These are phyloP conservation scores for Verticillium isaacii DNA, from an alignment of 2,329 filamentous ascomycete genomes.

Conservation along the genomic window DNA sequence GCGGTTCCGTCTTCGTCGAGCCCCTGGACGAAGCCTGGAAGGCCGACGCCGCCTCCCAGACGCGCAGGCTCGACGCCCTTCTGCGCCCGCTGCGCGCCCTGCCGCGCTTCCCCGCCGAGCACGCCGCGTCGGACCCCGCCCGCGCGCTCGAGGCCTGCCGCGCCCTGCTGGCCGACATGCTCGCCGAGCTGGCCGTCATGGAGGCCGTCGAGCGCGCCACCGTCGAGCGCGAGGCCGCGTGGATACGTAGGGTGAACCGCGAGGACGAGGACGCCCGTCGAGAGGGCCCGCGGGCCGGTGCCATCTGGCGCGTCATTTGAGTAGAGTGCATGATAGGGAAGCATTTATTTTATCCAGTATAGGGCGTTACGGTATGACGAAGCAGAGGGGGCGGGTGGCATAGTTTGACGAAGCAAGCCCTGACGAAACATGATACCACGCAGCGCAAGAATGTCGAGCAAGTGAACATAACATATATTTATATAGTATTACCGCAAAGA, in stretches of 20 bases:
- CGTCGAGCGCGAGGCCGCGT: constrained; percentile 49
- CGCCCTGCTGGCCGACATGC: constrained; percentile 51
- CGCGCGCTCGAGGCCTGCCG: constrained; percentile 43
- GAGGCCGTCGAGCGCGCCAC: constrained; percentile 55
- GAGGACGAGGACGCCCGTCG: constrained; percentile 28
- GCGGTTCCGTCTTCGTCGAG: constrained; percentile 42
- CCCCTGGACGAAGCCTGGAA: constrained; percentile 55
- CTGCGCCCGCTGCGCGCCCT: constrained; percentile 42
- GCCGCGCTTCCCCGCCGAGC: constrained; percentile 20
- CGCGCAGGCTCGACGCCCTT: constrained; percentile 52
- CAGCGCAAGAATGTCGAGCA: neutral
- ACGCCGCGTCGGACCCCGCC: constrained; percentile 32
- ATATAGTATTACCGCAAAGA: neutral
- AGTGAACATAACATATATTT: neutral
- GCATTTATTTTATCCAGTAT: neutral
- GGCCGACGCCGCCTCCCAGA: constrained; percentile 49
- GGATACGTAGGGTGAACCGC: constrained; percentile 52
- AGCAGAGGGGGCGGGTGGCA: too few relatives aligned
- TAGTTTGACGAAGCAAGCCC: too few relatives aligned
- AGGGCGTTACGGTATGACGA: neutral
- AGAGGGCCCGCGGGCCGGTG: constrained; percentile 34
- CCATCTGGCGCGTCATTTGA: constrained; percentile 37
- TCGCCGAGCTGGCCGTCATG: constrained; percentile 60
- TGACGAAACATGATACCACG: neutral
- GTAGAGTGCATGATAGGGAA: neutral